Evolutionary conservation across 2,329 filamentous ascomycete species (phyloP).

Genomic region (Fusarium lateritium): DNA sequence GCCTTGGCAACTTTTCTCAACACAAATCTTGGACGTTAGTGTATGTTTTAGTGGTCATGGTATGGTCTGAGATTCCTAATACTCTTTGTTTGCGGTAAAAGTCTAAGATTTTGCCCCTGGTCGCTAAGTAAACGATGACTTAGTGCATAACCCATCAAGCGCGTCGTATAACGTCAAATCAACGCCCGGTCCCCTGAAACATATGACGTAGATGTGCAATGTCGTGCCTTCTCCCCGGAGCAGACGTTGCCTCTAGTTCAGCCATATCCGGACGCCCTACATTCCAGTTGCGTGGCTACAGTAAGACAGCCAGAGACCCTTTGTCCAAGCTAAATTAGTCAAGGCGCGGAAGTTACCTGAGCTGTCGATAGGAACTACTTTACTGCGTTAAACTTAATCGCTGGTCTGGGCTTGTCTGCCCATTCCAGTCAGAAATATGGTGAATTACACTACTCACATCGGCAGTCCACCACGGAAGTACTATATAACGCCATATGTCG

Average conservation of each 20-base stretch:
- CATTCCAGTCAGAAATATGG: background rate
- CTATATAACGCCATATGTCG: slow-evolving; percentile 15
- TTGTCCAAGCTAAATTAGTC: background rate
- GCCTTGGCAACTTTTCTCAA: slow-evolving; percentile 1
- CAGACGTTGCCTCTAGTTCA: background rate
- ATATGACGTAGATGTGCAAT: background rate
- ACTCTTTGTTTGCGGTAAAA: background rate
- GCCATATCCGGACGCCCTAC: slow-evolving; percentile 25
- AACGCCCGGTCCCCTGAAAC: fast-evolving
- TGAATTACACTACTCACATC: too few relatives aligned
- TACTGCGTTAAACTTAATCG: background rate
- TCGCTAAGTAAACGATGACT: background rate
- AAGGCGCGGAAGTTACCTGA: background rate
- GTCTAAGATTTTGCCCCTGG: background rate
- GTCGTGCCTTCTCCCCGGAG: background rate
- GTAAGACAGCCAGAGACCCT: background rate
- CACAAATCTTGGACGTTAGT: background rate
- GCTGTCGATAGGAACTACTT: background rate
- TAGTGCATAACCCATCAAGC: background rate
- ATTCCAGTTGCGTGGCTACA: slow-evolving; percentile 13
- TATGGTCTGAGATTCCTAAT: background rate
- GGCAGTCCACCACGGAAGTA: background rate
- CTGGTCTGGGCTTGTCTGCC: background rate
- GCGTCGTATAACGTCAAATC: too few relatives aligned
- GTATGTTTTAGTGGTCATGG: too few relatives aligned